Conservation (phyloP, 2,329 filamentous ascomycete genomes). For the Phaeosphaeria sp. region DNA sequence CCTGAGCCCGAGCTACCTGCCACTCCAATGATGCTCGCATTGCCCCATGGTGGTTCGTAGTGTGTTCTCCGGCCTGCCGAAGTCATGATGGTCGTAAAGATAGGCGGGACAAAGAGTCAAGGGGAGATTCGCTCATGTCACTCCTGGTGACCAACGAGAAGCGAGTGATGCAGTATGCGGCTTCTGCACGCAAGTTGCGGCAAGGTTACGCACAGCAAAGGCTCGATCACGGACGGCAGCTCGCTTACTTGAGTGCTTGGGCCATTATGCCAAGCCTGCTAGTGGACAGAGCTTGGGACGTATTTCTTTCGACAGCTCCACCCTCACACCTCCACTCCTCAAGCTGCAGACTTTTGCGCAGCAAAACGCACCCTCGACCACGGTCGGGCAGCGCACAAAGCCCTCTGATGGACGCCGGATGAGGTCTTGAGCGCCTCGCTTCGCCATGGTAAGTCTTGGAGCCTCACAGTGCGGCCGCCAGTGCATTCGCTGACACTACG, state of each 20-base stretch:
- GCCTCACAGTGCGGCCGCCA: conserved; percentile 6
- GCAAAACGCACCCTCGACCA: conserved; percentile 36
- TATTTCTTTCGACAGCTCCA: conserved; percentile 31
- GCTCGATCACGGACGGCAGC: conserved; percentile 15
- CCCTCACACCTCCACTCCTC: conserved; percentile 27
- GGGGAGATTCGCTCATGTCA: neutral
- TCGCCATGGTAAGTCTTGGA: conserved; percentile 42
- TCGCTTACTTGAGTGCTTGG: conserved; percentile 19
- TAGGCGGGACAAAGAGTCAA: neutral
- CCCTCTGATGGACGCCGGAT: conserved; percentile 46
- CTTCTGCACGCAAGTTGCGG: neutral
- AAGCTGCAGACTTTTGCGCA: conserved; percentile 38
- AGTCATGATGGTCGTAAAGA: conserved; percentile 22
- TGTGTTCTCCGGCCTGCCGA: conserved; percentile 58
- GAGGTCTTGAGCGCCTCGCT: conserved; percentile 38
- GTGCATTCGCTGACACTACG: conserved; percentile 11
- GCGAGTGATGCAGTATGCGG: conserved; percentile 8
- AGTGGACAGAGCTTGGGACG: conserved; percentile 29
- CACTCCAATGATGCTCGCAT: conserved; percentile 95
- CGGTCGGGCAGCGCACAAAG: conserved; percentile 36
- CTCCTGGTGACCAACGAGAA: conserved; percentile 2
- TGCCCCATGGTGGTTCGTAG: conserved; percentile 94
- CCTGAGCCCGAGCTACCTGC: conserved; percentile 94
- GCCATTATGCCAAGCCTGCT: conserved; percentile 28
- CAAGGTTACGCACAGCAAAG: conserved; percentile 11